Evolutionary conservation across 495 filamentous ascomycete species (phyloP).

Genomic region (Jackrogersella minutella): DNA sequence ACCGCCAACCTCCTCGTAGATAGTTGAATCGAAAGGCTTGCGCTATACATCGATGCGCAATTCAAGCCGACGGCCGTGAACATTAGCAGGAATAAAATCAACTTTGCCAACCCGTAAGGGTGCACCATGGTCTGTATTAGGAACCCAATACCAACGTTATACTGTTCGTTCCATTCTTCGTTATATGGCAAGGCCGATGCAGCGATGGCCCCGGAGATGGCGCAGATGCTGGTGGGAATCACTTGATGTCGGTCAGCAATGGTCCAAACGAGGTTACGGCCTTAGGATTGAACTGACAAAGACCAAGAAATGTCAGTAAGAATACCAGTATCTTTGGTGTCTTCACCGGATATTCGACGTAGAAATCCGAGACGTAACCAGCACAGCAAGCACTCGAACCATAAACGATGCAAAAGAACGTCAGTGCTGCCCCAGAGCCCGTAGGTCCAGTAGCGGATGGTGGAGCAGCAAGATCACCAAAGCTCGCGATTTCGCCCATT

Average conservation of each 20-base stretch:
- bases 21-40: slow-evolving; percentile 55
- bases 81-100: slow-evolving; percentile 64
- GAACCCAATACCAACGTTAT: slow-evolving; percentile 65
- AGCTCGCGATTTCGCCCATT: slow-evolving; percentile 59
- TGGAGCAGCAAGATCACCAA: slow-evolving; percentile 54
- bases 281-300: slow-evolving; percentile 49
- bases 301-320: slow-evolving; percentile 54
- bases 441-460: slow-evolving; percentile 48
- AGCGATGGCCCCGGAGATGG: slow-evolving; percentile 61
- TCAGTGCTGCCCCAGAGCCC: slow-evolving; percentile 58
- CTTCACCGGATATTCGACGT: slow-evolving; percentile 66
- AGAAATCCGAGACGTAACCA: slow-evolving; percentile 68
- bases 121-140: slow-evolving; percentile 63
- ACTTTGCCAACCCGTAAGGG: slow-evolving; percentile 66
- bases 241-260: slow-evolving; percentile 19
- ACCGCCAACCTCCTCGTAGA: slow-evolving; percentile 46
- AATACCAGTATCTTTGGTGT: slow-evolving; percentile 63
- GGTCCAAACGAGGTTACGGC: slow-evolving; percentile 41
- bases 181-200: slow-evolving; percentile 61
- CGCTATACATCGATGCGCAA: slow-evolving; percentile 55
- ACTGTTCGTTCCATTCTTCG: slow-evolving; percentile 56
- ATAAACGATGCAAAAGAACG: slow-evolving; percentile 63
- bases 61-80: slow-evolving; percentile 59
- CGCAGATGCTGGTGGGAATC: slow-evolving; percentile 65
- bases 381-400: slow-evolving; percentile 67